Conservation (phyloP, 208 protist species). For the Leishmania guyanensis region DNA sequence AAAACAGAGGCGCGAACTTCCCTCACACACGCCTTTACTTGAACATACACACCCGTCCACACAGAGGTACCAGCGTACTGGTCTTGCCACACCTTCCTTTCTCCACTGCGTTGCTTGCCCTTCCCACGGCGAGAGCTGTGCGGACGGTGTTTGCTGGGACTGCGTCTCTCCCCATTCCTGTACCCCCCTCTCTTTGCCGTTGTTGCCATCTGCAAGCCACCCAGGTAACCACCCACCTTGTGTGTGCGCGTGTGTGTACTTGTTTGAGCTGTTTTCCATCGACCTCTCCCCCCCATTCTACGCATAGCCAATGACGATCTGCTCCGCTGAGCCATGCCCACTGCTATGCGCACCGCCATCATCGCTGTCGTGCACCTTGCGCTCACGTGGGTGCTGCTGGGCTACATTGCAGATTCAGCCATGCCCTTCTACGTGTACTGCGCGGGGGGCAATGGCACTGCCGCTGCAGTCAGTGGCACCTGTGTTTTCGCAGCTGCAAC, state of each 20-base stretch:
- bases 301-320: not conserved
- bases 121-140: no score
- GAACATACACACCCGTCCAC: not conserved
- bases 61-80: not conserved
- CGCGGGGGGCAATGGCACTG: not conserved
- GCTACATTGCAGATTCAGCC: slow-evolving; percentile 17
- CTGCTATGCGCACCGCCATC: not conserved
- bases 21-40: not conserved
- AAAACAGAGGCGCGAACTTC: not conserved
- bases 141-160: no score
- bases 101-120: no score
- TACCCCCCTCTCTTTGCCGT: not conserved
- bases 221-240: not conserved
- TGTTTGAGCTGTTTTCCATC: not conserved
- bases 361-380: slow-evolving; percentile 20
- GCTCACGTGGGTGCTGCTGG: slow-evolving; percentile 18
- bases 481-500: not conserved
- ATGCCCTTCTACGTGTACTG: slow-evolving; percentile 37
- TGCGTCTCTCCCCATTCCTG: not conserved
- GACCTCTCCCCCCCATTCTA: not conserved
- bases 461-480: not conserved
- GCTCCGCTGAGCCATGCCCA: not conserved
- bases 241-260: not conserved
- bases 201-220: not conserved
- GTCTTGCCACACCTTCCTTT: not conserved